A percentile compares a stretch with the other conserved stretches of the same genome.
Evolutionary conservation across 495 filamentous ascomycete genomes (phyloP).

Genomic region (Aeminium ludgeri): DNA sequence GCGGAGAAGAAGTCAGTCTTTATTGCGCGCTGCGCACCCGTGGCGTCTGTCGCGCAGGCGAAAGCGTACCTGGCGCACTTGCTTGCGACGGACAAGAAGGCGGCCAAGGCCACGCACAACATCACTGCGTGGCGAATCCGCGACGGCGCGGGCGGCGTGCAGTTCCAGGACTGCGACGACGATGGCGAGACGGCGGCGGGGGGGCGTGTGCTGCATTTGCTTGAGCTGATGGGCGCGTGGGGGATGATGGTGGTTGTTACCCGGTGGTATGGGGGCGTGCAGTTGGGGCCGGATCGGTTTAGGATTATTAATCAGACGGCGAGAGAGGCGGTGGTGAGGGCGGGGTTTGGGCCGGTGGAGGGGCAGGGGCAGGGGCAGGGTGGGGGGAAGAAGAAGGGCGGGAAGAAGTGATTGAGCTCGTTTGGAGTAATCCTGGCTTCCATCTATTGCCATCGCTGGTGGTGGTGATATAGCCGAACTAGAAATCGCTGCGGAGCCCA

Average conservation of each 20-base stretch:
- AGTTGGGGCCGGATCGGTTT: conserved; percentile 77
- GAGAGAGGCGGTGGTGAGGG: conserved; percentile 67
- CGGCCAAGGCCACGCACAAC: conserved; percentile 77
- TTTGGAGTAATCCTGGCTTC: too few species aligned
- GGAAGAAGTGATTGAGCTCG: conserved; percentile 17
- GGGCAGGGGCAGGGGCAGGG: conserved; percentile 30
- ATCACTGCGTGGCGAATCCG: conserved; percentile 55
- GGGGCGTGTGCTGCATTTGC: conserved; percentile 62
- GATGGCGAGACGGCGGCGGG: conserved; percentile 95
- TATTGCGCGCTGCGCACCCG: conserved; percentile 52
- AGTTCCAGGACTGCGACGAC: conserved; percentile 81
- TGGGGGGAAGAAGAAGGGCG: conserved; percentile 24
- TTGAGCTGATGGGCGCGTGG: conserved; percentile 93
- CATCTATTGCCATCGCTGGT: too few species aligned
- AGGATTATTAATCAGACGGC: conserved; percentile 74
- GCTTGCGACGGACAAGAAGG: conserved; percentile 61
- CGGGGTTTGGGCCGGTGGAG: too few species aligned
- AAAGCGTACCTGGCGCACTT: conserved; percentile 52
- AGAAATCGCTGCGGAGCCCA: too few species aligned
- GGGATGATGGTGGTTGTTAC: conserved; percentile 86
- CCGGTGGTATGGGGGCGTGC: conserved; percentile 84
- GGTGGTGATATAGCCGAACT: too few species aligned
- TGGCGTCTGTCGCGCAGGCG: conserved; percentile 51
- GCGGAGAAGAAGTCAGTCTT: conserved; percentile 81
- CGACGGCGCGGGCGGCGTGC: conserved; percentile 30